A percentile compares a stretch with the other conserved stretches of the same genome.
phyloP scores from a whole-genome alignment of 257 asterid species.

The Nicotiana attenuata region DNA sequence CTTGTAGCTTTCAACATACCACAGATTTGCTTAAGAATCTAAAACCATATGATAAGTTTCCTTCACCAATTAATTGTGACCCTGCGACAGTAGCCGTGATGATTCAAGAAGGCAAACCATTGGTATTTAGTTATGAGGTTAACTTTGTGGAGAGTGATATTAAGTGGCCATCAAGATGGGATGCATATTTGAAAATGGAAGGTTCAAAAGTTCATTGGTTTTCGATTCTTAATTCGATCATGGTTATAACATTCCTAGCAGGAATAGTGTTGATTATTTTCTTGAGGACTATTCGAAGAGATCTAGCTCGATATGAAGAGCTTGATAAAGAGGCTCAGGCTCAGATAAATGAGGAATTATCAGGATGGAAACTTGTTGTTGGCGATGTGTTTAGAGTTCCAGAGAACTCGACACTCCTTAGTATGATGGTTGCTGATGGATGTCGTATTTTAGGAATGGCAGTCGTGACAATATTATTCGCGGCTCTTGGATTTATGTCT shows the following conservation, averaged over 20 bases:
- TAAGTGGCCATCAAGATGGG: constrained; percentile 28
- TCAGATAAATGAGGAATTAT: constrained; percentile 20
- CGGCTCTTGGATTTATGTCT: constrained; percentile 26
- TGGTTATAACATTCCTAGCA: constrained; percentile 23
- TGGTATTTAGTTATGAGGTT: constrained; percentile 19
- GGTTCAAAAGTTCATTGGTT: constrained; percentile 29
- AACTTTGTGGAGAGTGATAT: constrained; percentile 25
- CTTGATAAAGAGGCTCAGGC: constrained; percentile 26
- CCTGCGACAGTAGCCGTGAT: constrained; percentile 11
- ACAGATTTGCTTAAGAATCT: constrained; percentile 1
- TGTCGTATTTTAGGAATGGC: constrained; percentile 25
- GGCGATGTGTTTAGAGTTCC: constrained; percentile 23
- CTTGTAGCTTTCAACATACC: constrained; percentile 21
- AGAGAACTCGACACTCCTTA: constrained; percentile 4
- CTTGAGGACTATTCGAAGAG: constrained; percentile 24
- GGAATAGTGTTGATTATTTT: constrained; percentile 19
- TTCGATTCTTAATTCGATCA: constrained; percentile 20
- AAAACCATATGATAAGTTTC: constrained; percentile 12
- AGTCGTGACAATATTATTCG: constrained; percentile 17
- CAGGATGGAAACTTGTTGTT: constrained; percentile 23
- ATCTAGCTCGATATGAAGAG: constrained; percentile 22
- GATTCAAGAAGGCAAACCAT: constrained; percentile 16
- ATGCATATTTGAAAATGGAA: constrained; percentile 29
- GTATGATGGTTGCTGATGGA: constrained; percentile 23
- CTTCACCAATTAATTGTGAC: constrained; percentile 16